A percentile compares a stretch with the other conserved stretches of the same genome.
phyloP scores from a whole-genome alignment of 306 rosid genomes.

The Prunus mira region DNA sequence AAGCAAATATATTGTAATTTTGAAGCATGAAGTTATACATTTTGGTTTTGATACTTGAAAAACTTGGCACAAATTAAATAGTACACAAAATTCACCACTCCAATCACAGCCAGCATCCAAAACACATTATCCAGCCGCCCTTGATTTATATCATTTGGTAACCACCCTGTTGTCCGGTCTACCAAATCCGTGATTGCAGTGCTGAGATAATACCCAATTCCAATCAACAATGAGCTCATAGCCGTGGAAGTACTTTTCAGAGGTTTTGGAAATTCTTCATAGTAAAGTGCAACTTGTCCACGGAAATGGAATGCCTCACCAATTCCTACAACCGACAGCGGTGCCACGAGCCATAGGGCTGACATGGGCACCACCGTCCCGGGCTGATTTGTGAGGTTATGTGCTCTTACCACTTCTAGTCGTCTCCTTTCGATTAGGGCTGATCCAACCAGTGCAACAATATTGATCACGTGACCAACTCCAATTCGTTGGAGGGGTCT shows the following conservation, averaged over 20 bases:
- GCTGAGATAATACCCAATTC: slow-evolving; percentile 22
- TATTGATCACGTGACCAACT: slow-evolving; percentile 11
- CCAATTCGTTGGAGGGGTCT: slow-evolving; percentile 29
- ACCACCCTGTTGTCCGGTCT: slow-evolving; percentile 16
- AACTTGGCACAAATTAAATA: slow-evolving; percentile 21
- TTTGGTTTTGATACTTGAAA: slow-evolving; percentile 12
- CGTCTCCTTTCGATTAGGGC: slow-evolving; percentile 27
- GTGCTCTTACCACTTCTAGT: neutral
- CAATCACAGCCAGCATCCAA: slow-evolving; percentile 24
- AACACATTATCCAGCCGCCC: slow-evolving; percentile 29
- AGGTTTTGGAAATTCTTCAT: slow-evolving; percentile 25
- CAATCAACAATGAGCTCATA: slow-evolving; percentile 28
- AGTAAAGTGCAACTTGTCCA: slow-evolving; percentile 15
- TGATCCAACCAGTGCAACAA: slow-evolving; percentile 5
- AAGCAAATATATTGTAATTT: neutral
- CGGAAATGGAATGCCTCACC: slow-evolving; percentile 31
- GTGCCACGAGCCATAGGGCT: slow-evolving; percentile 26
- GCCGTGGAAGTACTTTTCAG: slow-evolving; percentile 33
- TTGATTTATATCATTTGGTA: slow-evolving; percentile 26
- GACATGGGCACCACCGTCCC: slow-evolving; percentile 22
- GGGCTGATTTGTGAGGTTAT: neutral
- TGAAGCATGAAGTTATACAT: neutral
- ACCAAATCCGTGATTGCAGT: slow-evolving; percentile 14
- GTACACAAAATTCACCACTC: slow-evolving; percentile 19
- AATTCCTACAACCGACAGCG: slow-evolving; percentile 6